Evolutionary conservation across 108 stramenopile species (phyloP).

Genomic region (Skeletonema costatum): DNA sequence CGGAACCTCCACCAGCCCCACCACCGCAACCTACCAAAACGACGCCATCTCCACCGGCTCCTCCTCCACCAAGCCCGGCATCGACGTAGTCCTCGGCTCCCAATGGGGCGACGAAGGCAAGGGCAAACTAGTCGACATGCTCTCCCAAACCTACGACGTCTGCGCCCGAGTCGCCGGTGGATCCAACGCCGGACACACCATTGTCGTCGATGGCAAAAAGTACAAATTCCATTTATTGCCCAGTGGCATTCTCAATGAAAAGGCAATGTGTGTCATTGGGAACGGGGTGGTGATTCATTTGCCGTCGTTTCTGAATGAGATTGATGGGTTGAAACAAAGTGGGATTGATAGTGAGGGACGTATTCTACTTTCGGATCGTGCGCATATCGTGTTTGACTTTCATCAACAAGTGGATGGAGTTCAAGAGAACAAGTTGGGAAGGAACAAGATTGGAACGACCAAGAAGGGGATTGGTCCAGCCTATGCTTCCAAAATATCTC

Average conservation of each 20-base stretch:
- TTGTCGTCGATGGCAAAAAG: conserved; percentile 93
- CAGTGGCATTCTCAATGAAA: conserved; percentile 93
- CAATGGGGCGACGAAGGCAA: conserved; percentile 99
- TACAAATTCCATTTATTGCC: conserved; percentile 99
- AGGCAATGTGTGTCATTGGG: conserved; percentile 92
- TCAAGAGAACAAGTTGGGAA: conserved; percentile 73
- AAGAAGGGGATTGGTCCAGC: conserved; percentile 99
- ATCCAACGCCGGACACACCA: conserved; percentile 97
- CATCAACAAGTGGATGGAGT: conserved; percentile 96
- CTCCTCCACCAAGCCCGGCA: conserved; percentile 48
- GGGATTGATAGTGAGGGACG: conserved; percentile 87
- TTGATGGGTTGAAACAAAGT: conserved; percentile 73
- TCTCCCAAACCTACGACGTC: conserved; percentile 93
- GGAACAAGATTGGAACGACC: conserved; percentile 97
- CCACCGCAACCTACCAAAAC: conserved; percentile 9
- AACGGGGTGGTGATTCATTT: conserved; percentile 98
- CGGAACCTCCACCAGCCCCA: conserved; percentile 2
- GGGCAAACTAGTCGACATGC: conserved; percentile 98
- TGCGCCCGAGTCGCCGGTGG: conserved; percentile 97
- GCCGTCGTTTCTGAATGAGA: conserved; percentile 92
- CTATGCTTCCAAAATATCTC: conserved; percentile 94
- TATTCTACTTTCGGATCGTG: conserved; percentile 94
- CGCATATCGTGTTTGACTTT: conserved; percentile 98
- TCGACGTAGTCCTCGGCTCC: conserved; percentile 93
- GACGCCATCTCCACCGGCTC: conserved; percentile 9